Evolutionary conservation across 306 rosid genomes (phyloP), one percentile per base, ranked within the genome.

Genomic region (Prunus fruticosa): DNA sequence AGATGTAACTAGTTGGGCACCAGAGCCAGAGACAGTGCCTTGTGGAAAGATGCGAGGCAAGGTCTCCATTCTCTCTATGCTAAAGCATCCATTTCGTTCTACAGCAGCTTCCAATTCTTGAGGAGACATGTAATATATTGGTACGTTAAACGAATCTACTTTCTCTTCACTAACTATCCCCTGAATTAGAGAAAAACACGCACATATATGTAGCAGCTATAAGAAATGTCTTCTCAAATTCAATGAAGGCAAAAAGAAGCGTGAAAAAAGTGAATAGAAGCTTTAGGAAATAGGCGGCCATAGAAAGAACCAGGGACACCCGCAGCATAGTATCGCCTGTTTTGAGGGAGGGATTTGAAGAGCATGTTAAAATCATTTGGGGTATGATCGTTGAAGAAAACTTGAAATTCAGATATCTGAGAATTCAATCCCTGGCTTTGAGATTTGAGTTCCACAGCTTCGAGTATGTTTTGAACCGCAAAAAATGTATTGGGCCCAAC

Each of bases 401-500:
- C 83, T 14, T 80, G 85, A 27, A 86, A 83, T 16, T 83, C 77
- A 0, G 77, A 82, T 18, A 60, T 47, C 2, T 46, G 16, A 20
- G 78, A 63, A 51, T 45, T 9, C 11, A 73, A 73, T 12, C 60
- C 73, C 23, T 75, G 32, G 32, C 19, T 19, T 49, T 41, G 62
- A 13, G 43, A 68, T 63, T 75, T 83, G 2, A 22, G 19, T 49
- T 71, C 70, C 13, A 83, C 72, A 11, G 79, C 79, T 30, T 77
- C 76, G 9, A 84, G 34, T 46, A 84, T 61, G 77, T 64, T 76
- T 57, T 84, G 66, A 61, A 81, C 72, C 13, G 82, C 75, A 1
- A 16, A 6, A 71, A 80, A 77, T 7, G 87, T 81, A 50, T 81
- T 84, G 6, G 87, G 85, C 32, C 85, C 84, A 0, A 52, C 22